A percentile compares a stretch with the other conserved stretches of the same genome.
These are phyloP conservation scores for Eimeria maxima DNA, from an alignment of 169 alveolate species.

Conservation along the genomic window DNA sequence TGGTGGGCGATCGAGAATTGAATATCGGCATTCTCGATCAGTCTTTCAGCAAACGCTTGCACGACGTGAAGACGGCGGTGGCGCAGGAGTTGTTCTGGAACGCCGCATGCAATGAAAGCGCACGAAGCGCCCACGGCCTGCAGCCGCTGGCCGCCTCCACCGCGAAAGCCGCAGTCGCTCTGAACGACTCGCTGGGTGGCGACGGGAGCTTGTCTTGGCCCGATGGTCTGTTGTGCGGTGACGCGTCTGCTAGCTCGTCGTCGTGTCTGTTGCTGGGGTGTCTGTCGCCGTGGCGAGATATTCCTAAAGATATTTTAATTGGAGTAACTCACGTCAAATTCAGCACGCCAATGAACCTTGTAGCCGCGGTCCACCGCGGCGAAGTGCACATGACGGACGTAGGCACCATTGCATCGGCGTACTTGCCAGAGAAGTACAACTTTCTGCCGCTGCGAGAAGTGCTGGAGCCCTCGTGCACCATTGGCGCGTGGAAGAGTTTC, in stretches of 20 bases:
- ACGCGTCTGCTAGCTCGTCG: neutral
- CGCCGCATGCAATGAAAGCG: conserved; percentile 29
- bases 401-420: conserved; percentile 65
- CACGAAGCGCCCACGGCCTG: neutral
- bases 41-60: conserved; percentile 64
- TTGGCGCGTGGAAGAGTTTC: conserved; percentile 72
- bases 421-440: conserved; percentile 57
- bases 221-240: conserved; percentile 37
- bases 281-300: conserved; percentile 63
- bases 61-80: conserved; percentile 56
- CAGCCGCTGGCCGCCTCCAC: neutral
- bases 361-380: conserved; percentile 65
- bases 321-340: conserved; percentile 54
- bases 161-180: neutral
- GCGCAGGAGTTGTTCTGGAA: conserved; percentile 36
- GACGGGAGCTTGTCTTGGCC: conserved; percentile 28
- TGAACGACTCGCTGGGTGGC: neutral
- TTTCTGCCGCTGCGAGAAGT: conserved; percentile 63
- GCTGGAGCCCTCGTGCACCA: conserved; percentile 67
- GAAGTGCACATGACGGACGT: conserved; percentile 72
- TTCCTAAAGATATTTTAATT: conserved; percentile 27
- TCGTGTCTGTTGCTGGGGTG: conserved; percentile 61
- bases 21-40: conserved; percentile 59
- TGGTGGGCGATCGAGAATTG: conserved; percentile 67
- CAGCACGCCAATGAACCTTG: conserved; percentile 68